Evolutionary conservation across 768 basidiomycete genomes (phyloP).

Genomic region (Tricholomella constricta): DNA sequence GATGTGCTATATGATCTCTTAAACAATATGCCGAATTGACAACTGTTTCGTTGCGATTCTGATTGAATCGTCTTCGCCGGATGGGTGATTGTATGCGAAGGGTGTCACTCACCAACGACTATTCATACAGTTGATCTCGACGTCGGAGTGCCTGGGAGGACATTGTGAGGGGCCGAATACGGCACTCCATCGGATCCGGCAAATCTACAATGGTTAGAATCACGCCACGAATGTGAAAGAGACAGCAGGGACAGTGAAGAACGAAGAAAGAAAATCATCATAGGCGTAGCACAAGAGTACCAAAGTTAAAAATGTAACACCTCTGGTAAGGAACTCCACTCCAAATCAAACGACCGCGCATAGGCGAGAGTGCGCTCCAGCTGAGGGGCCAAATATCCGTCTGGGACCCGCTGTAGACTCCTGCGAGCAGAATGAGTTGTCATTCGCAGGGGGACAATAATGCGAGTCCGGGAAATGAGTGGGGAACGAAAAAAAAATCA

Average conservation of each 20-base stretch:
- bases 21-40: not conserved
- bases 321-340: constrained; percentile 40
- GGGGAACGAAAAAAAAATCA: constrained; percentile 15
- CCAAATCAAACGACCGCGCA: constrained; percentile 25
- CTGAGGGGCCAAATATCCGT: constrained; percentile 29
- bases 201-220: too few relatives aligned
- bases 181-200: too few relatives aligned
- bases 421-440: constrained; percentile 28
- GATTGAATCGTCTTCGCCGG: constrained; percentile 6
- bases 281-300: not conserved
- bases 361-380: constrained; percentile 35
- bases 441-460: constrained; percentile 40
- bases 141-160: too few relatives aligned
- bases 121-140: too few relatives aligned
- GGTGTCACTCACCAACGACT: not conserved
- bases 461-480: constrained; percentile 36
- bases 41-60: constrained; percentile 10
- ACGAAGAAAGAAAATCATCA: not conserved
- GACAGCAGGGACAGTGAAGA: too few relatives aligned
- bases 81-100: not conserved
- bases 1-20: constrained; percentile 8
- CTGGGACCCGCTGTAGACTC: constrained; percentile 36
- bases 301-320: constrained; percentile 22
- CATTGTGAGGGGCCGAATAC: too few relatives aligned
- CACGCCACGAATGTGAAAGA: too few relatives aligned